These are phyloP conservation scores for Corymbia calophylla DNA, from an alignment of 441 rosid genomes.

Conservation along the genomic window DNA sequence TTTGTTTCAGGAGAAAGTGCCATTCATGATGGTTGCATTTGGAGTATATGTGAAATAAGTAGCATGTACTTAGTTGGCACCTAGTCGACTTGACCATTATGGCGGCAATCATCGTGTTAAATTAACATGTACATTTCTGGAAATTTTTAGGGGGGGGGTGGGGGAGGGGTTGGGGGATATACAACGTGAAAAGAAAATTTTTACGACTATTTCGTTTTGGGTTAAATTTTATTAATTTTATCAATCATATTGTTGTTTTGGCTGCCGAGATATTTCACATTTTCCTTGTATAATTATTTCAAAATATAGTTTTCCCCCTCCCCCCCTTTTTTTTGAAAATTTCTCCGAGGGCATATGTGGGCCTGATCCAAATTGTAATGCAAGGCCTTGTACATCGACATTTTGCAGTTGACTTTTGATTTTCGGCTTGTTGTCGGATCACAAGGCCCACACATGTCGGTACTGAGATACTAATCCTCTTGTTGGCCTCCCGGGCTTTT, in stretches of 20 bases:
- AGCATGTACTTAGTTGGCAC: background rate
- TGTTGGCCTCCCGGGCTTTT: background rate
- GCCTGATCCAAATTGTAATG: background rate
- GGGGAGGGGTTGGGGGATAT: no score
- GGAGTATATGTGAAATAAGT: background rate
- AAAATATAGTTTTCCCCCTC: background rate
- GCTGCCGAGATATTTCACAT: background rate
- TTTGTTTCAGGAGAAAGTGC: background rate
- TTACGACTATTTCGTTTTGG: background rate
- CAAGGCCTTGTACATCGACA: background rate
- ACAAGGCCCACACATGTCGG: background rate
- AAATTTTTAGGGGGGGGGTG: no score
- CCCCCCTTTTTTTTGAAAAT: background rate
- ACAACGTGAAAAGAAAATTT: background rate
- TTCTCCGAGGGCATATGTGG: background rate
- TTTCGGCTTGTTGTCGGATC: background rate
- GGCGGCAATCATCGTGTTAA: background rate
- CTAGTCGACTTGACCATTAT: accelerated
- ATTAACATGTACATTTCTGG: background rate
- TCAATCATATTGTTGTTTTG: background rate
- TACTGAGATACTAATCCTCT: background rate
- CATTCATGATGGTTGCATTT: no score
- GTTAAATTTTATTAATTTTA: background rate
- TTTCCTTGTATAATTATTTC: background rate
- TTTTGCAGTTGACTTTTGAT: background rate